These are phyloP conservation scores for Pichia sp. DNA, from an alignment of 1,139 yeast genomes.

Conservation along the genomic window DNA sequence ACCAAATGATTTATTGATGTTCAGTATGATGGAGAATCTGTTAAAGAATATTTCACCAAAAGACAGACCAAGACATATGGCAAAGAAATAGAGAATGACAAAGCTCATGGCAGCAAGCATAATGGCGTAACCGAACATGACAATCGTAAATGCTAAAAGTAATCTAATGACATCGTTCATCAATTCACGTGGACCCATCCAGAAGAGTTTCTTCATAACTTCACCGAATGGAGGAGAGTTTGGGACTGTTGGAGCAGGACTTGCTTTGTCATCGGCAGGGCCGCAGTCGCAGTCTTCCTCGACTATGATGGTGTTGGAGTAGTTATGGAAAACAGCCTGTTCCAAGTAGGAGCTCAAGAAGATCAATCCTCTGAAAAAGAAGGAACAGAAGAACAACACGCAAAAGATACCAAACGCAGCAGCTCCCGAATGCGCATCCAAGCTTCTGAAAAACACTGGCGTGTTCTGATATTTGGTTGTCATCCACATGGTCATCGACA, in stretches of 20 bases:
- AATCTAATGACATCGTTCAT: slow-evolving; percentile 54
- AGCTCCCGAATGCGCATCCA: slow-evolving; percentile 51
- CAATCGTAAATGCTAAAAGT: slow-evolving; percentile 52
- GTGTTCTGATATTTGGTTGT: slow-evolving; percentile 46
- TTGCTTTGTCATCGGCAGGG: slow-evolving; percentile 19
- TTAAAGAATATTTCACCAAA: slow-evolving; percentile 66
- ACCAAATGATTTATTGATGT: slow-evolving; percentile 32
- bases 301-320: slow-evolving; percentile 27
- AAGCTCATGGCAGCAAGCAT: slow-evolving; percentile 79
- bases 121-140: slow-evolving; percentile 61
- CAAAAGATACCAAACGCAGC: slow-evolving; percentile 71
- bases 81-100: slow-evolving; percentile 63
- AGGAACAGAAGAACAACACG: slow-evolving; percentile 52
- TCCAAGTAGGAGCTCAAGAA: slow-evolving; percentile 61
- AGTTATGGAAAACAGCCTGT: slow-evolving; percentile 52
- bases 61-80: slow-evolving; percentile 63
- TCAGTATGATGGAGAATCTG: slow-evolving; percentile 42
- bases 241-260: neutral
- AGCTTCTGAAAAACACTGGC: slow-evolving; percentile 56
- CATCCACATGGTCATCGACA: slow-evolving; percentile 53
- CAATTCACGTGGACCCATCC: slow-evolving; percentile 37
- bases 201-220: slow-evolving; percentile 37
- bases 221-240: slow-evolving; percentile 18
- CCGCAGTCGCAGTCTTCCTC: slow-evolving; percentile 30
- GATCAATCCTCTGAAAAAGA: slow-evolving; percentile 54